Evolutionary conservation across 306 rosid genomes (phyloP).

Genomic region (Leucaena leucocephala): DNA sequence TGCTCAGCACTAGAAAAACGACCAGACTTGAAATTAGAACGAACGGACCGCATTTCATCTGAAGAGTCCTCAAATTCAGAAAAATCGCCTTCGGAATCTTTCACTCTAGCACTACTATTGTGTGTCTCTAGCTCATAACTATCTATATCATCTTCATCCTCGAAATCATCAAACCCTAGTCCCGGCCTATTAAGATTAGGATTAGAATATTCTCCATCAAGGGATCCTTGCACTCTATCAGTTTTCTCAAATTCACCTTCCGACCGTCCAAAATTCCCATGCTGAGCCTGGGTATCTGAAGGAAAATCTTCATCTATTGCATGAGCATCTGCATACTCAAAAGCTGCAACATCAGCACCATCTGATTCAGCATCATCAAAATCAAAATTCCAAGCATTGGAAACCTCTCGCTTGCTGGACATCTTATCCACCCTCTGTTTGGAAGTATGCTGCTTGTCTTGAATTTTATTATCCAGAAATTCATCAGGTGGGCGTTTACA

Average conservation of each 20-base stretch:
- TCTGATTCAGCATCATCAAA: constrained; percentile 97
- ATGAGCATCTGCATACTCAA: constrained; percentile 87
- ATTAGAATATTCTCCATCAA: constrained; percentile 54
- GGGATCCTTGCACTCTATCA: constrained; percentile 49
- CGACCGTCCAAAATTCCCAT: constrained; percentile 48
- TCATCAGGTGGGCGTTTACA: constrained; percentile 95
- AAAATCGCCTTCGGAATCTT: constrained; percentile 51
- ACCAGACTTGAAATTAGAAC: constrained; percentile 68
- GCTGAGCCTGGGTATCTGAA: constrained; percentile 47
- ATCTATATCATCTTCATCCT: constrained; percentile 89
- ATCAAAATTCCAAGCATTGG: constrained; percentile 97
- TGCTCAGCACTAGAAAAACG: constrained; percentile 56
- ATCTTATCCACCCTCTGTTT: constrained; percentile 56
- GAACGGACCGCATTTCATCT: constrained; percentile 51
- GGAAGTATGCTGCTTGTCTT: constrained; percentile 54
- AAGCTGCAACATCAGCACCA: constrained; percentile 97
- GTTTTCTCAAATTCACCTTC: constrained; percentile 51
- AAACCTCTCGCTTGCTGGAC: constrained; percentile 58
- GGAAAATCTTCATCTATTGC: constrained; percentile 51
- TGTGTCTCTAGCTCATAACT: constrained; percentile 74
- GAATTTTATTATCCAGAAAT: constrained; percentile 65
- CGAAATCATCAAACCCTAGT: constrained; percentile 92
- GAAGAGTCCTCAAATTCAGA: constrained; percentile 60
- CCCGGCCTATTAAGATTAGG: constrained; percentile 52
- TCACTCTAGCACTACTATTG: constrained; percentile 45